Conservation (phyloP, 2,329 filamentous ascomycete species). For the Pseudocercospora crystallina region DNA sequence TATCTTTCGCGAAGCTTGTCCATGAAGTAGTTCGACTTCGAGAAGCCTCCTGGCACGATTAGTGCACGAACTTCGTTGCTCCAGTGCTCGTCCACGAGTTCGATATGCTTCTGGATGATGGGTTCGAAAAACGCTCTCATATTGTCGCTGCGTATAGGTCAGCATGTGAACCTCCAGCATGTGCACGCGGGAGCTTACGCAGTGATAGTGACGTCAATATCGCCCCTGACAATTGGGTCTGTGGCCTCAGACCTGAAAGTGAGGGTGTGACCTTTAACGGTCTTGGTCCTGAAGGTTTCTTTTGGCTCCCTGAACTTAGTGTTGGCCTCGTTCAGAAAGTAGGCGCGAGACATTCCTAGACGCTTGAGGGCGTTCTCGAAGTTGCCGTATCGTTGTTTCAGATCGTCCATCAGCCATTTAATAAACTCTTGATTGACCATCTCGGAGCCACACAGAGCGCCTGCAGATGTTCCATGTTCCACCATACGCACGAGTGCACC, state of each 20-base stretch:
- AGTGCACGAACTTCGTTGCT: not conserved
- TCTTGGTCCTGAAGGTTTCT: not conserved
- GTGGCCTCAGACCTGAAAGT: not conserved
- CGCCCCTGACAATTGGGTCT: not conserved
- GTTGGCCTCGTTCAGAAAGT: conserved; percentile 2
- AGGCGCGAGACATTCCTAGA: not conserved
- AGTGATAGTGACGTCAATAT: not conserved
- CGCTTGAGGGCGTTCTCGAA: not conserved
- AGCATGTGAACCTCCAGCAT: not conserved
- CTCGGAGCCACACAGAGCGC: conserved; percentile 14
- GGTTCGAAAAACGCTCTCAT: conserved; percentile 6
- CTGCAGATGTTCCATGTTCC: not conserved
- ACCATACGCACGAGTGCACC: too few relatives aligned
- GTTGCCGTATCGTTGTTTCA: not conserved
- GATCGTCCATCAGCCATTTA: not conserved
- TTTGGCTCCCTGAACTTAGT: not conserved
- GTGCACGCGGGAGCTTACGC: not conserved
- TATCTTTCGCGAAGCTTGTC: not conserved
- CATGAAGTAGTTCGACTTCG: conserved; percentile 6
- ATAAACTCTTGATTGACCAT: conserved; percentile 9
- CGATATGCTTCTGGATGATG: conserved; percentile 6
- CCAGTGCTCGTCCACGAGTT: not conserved
- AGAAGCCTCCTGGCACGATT: conserved; percentile 6
- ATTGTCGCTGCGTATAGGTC: not conserved
- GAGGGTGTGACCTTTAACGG: not conserved